Evolutionary conservation across 306 rosid species (phyloP), one percentile per base, ranked within the genome.

Genomic region (Vigna radiata): DNA sequence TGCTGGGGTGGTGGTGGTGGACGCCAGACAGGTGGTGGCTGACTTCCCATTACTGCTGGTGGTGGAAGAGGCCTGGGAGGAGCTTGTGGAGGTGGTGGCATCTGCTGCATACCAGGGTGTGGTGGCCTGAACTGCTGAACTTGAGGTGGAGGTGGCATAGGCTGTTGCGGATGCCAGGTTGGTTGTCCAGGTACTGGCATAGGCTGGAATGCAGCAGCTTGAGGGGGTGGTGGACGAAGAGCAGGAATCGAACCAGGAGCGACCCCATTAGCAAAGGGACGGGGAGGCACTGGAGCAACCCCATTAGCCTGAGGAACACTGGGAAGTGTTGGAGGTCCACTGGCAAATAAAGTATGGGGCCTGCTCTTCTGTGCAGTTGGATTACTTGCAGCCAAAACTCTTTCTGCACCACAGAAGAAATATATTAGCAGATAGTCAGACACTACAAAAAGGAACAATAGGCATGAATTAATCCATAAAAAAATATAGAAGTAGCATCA

Each of bases 381-480:
- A 80, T 95, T 95, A 83, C 99, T 95, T 44, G 97, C 93, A 77
- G 97, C 99, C 94, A 95, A 83, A 80, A 92, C 97, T 91, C 97
- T 92, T 83, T 95, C 99, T 95, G 86, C 84, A 84, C 41, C 53
- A 77, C 5, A 44, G 3, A 61, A 62, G 65, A 19, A 13, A 76
- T n/a, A 55, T 75, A 29, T 29, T 54, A 83, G 67, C 41, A 19
- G 70, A 17, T 52, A 67, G 8, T 15, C 23, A 76, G 14, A 70
- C n/a, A 56, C 8, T 60, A 73, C 36, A 16, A 46, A n/a, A 48
- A 44, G 64, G 47, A 46, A 25, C 39, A 2, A 25, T 27, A 25
- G 1, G 62, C 74, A 46, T 39, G 9, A 76, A 53, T 15, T 31
- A 73, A 60, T 67, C 53, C 43, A 5, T 61, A 37, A 13, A 10